A percentile compares a stretch with the other conserved stretches of the same genome.
Evolutionary conservation across 805 yeast species (phyloP).

Genomic region (Wickerhamiella azyma): DNA sequence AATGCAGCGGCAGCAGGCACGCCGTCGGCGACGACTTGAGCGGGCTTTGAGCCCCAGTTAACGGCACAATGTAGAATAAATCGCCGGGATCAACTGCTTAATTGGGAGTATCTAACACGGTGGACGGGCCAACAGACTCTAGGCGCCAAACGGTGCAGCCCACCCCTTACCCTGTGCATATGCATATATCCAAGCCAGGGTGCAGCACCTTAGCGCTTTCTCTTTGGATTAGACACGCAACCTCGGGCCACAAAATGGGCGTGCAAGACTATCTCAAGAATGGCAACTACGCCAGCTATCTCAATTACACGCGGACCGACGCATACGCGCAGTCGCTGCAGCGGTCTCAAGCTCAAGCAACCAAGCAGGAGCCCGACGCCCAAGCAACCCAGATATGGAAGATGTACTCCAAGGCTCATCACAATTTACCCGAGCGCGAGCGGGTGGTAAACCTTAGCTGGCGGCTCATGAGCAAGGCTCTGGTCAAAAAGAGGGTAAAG

Average conservation of each 20-base stretch:
- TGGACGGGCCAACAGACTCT: too few species aligned
- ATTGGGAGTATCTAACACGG: too few species aligned
- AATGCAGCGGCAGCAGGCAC: background rate
- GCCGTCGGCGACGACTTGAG: too few species aligned
- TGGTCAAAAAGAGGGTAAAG: background rate
- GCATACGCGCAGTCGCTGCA: background rate
- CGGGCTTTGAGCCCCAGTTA: too few species aligned
- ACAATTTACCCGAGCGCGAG: conserved; percentile 56
- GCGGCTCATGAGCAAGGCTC: conserved; percentile 49
- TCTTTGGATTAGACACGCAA: background rate
- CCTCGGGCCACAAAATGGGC: background rate
- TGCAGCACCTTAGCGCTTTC: background rate
- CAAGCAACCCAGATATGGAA: conserved; percentile 52
- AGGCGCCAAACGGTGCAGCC: background rate
- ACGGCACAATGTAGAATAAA: too few species aligned
- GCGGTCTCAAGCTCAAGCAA: background rate
- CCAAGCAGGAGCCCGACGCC: background rate
- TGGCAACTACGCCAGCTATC: conserved; percentile 4
- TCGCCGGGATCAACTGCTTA: too few species aligned
- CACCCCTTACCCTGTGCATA: conserved; percentile 1
- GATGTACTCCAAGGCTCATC: conserved; percentile 65
- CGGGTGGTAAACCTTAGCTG: conserved; percentile 79
- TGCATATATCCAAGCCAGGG: background rate
- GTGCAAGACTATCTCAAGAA: conserved; percentile 3
- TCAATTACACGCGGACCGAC: conserved; percentile 3